These are phyloP conservation scores for Mytilinidion resinicola DNA, from an alignment of 495 filamentous ascomycete species.

Conservation along the genomic window DNA sequence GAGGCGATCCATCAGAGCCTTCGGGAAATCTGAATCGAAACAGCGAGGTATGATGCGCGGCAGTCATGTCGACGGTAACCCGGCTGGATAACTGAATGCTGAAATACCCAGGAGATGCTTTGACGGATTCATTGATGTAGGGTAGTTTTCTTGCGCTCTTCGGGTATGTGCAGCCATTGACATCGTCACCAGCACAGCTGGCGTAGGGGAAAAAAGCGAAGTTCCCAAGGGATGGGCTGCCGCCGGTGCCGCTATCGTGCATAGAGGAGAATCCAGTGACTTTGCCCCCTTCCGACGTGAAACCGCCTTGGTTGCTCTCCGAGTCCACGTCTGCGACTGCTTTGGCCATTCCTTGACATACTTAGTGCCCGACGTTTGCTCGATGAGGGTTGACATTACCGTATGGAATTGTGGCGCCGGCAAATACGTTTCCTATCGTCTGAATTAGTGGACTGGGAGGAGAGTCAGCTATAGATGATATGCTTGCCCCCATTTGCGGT, in stretches of 20 bases:
- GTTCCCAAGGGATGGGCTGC: slow-evolving; percentile 51
- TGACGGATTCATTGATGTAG: slow-evolving; percentile 44
- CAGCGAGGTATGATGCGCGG: slow-evolving; percentile 55
- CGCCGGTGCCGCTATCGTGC: slow-evolving; percentile 54
- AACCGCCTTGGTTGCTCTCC: slow-evolving; percentile 60
- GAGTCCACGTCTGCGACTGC: slow-evolving; percentile 65
- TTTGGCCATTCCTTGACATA: slow-evolving; percentile 57
- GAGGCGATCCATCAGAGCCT: slow-evolving; percentile 37
- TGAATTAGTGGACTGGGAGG: not conserved
- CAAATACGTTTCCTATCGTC: slow-evolving; percentile 60
- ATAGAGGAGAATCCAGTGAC: slow-evolving; percentile 63
- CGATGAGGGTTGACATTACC: slow-evolving; percentile 1
- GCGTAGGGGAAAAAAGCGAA: slow-evolving; percentile 66
- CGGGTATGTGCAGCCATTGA: slow-evolving; percentile 59
- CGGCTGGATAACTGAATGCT: slow-evolving; percentile 52
- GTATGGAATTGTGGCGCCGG: slow-evolving; percentile 67
- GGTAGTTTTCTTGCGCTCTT: slow-evolving; percentile 46
- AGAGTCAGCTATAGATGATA: not conserved
- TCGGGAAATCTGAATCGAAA: slow-evolving; percentile 62
- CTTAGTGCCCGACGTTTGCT: not conserved
- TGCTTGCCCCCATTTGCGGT: slow-evolving; percentile 30
- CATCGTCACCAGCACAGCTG: slow-evolving; percentile 55
- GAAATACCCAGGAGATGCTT: slow-evolving; percentile 63
- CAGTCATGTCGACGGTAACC: slow-evolving; percentile 62
- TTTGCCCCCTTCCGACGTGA: slow-evolving; percentile 55